Conservation (phyloP, 331 rosid genomes). For the Malus hybrid region DNA sequence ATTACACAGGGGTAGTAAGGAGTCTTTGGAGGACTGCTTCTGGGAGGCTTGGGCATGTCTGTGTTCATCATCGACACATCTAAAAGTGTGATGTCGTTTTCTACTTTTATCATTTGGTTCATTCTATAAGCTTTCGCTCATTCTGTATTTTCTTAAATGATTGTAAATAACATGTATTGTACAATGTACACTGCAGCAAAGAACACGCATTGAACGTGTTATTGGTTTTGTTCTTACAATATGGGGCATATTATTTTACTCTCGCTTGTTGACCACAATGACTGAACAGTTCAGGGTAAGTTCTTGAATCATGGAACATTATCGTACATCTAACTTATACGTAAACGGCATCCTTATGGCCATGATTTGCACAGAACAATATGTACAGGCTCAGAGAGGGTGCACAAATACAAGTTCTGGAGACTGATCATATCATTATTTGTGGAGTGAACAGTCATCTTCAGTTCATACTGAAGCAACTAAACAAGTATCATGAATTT, state of each 20-base stretch:
- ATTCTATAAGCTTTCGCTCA: neutral
- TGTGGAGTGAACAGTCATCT: constrained; percentile 90
- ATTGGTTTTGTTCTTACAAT: constrained; percentile 87
- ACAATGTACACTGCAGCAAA: constrained; percentile 56
- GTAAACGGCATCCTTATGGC: constrained; percentile 16
- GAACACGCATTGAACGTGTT: constrained; percentile 76
- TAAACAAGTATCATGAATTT: constrained; percentile 74
- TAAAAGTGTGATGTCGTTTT: constrained; percentile 44
- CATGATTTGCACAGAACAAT: constrained; percentile 52
- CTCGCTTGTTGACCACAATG: constrained; percentile 92
- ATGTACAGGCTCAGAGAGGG: constrained; percentile 95
- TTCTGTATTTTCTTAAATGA: constrained; percentile 6
- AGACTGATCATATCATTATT: constrained; percentile 87
- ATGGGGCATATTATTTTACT: constrained; percentile 92
- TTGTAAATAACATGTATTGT: constrained; percentile 5
- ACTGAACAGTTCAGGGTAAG: constrained; percentile 95
- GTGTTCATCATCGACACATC: constrained; percentile 78
- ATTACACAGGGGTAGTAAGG: constrained; percentile 40
- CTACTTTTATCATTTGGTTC: constrained; percentile 10
- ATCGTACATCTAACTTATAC: constrained; percentile 7
- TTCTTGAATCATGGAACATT: constrained; percentile 16
- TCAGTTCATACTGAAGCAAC: constrained; percentile 78
- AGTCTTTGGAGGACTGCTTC: constrained; percentile 81
- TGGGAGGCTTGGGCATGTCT: constrained; percentile 99
- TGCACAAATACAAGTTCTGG: constrained; percentile 89